These are phyloP conservation scores for Sapria himalayana DNA, from an alignment of 345 rosid species.

Conservation along the genomic window DNA sequence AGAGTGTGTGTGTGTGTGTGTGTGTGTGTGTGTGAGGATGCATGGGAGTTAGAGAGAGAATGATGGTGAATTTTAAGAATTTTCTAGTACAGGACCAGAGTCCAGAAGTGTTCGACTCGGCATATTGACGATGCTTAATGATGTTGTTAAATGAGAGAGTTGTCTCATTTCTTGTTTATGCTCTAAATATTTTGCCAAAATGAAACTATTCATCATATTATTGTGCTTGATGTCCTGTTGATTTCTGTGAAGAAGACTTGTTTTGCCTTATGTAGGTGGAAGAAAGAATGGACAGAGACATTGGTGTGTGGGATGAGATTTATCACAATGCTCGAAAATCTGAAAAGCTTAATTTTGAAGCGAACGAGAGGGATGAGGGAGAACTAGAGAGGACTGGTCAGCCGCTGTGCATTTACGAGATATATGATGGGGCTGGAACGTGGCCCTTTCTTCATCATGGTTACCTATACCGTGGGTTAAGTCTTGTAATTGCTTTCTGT, in stretches of 20 bases:
- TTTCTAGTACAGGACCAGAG: too few relatives aligned
- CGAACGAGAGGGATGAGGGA: slow-evolving; percentile 93
- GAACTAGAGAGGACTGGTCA: slow-evolving; percentile 97
- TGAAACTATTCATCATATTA: too few relatives aligned
- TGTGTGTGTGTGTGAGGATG: too few relatives aligned
- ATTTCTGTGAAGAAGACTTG: slow-evolving; percentile 8
- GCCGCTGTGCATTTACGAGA: slow-evolving; percentile 81
- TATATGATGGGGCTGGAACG: slow-evolving; percentile 72
- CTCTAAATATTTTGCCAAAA: slow-evolving; percentile 3
- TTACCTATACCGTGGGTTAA: slow-evolving; percentile 80
- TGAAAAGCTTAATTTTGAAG: slow-evolving; percentile 71
- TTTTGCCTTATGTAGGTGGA: slow-evolving; percentile 40
- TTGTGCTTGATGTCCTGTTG: too few relatives aligned
- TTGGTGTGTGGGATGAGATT: slow-evolving; percentile 69
- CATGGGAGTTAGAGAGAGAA: too few relatives aligned
- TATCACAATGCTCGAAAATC: slow-evolving; percentile 77
- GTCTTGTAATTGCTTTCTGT: slow-evolving; percentile 51
- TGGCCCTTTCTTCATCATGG: slow-evolving; percentile 97
- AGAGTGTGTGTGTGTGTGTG: too few relatives aligned
- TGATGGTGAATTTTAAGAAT: too few relatives aligned
- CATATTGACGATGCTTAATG: too few relatives aligned
- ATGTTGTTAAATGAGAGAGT: neutral
- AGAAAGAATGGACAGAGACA: slow-evolving; percentile 60
- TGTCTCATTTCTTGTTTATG: neutral
- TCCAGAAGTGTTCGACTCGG: too few relatives aligned